Evolutionary conservation across 192 early-diverging fungal species (phyloP).

Genomic region (Umbelopsis sp.): DNA sequence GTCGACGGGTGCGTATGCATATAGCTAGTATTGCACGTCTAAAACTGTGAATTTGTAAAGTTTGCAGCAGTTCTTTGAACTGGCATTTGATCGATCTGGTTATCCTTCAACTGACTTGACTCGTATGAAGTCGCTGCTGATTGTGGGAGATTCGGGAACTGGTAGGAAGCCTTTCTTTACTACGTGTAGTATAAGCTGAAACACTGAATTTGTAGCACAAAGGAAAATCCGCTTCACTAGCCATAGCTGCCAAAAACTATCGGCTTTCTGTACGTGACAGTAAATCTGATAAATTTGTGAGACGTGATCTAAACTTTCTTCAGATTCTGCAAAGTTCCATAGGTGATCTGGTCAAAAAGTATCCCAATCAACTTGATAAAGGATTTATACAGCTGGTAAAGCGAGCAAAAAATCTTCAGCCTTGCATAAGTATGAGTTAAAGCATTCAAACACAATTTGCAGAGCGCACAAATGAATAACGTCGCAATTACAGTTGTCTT

Average conservation of each 20-base stretch:
- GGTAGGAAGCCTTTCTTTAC: not conserved
- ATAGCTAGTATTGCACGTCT: not conserved
- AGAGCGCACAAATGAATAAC: not conserved
- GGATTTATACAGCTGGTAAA: constrained; percentile 34
- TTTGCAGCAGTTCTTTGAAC: constrained; percentile 16
- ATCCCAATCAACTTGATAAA: constrained; percentile 42
- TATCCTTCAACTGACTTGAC: not conserved
- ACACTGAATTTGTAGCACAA: not conserved
- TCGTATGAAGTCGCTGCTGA: constrained; percentile 13
- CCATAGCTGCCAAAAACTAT: constrained; percentile 3
- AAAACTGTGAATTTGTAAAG: constrained; percentile 8
- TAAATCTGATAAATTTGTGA: not conserved
- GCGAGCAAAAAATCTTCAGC: constrained; percentile 10
- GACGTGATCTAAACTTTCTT: constrained; percentile 20
- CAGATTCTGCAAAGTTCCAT: constrained; percentile 37
- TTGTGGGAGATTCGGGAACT: constrained; percentile 29
- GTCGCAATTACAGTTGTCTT: constrained; percentile 40
- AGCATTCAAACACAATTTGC: not conserved
- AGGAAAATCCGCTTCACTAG: constrained; percentile 21
- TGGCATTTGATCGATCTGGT: constrained; percentile 5
- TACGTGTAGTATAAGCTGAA: not conserved
- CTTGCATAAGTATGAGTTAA: constrained; percentile 12
- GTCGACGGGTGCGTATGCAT: not conserved
- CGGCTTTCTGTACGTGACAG: not conserved
- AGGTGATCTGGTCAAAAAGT: constrained; percentile 45